Conservation (phyloP, 2,329 filamentous ascomycete species). For the Chrysoporthe austroafricana region DNA sequence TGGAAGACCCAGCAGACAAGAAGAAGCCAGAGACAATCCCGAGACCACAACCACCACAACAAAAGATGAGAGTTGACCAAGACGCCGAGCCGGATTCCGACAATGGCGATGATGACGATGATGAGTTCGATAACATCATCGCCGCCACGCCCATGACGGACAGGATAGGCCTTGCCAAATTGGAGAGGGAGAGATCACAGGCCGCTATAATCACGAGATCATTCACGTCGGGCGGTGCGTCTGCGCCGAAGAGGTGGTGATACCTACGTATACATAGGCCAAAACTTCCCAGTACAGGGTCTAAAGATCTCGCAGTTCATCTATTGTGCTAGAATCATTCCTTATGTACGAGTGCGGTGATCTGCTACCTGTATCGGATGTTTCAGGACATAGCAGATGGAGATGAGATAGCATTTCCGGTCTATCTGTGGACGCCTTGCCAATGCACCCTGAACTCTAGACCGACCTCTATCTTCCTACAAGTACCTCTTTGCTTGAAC, state of each 20-base stretch:
- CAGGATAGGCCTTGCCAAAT: constrained; percentile 67
- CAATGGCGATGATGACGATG: constrained; percentile 65
- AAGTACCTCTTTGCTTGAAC: constrained; percentile 68
- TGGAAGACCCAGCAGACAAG: constrained; percentile 52
- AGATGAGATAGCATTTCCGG: constrained; percentile 3
- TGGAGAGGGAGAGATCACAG: constrained; percentile 59
- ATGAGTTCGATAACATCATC: constrained; percentile 91
- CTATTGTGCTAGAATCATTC: not conserved
- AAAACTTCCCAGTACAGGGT: not conserved
- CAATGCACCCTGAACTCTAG: constrained; percentile 9
- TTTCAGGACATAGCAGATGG: not conserved
- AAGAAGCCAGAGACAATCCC: constrained; percentile 64
- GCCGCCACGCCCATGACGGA: constrained; percentile 89
- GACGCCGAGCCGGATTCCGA: constrained; percentile 59
- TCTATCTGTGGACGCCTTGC: constrained; percentile 5
- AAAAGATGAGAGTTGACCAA: constrained; percentile 70
- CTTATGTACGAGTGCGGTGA: not conserved
- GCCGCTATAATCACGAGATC: constrained; percentile 53
- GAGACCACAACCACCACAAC: constrained; percentile 57
- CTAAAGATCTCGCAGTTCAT: not conserved
- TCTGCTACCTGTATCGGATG: not conserved
- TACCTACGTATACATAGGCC: not conserved
- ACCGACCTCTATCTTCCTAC: constrained; percentile 37
- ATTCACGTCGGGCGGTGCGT: constrained; percentile 53
- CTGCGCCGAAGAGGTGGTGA: constrained; percentile 54